Conservation (phyloP, 2,329 filamentous ascomycete genomes). For the Metarhizium rileyi region DNA sequence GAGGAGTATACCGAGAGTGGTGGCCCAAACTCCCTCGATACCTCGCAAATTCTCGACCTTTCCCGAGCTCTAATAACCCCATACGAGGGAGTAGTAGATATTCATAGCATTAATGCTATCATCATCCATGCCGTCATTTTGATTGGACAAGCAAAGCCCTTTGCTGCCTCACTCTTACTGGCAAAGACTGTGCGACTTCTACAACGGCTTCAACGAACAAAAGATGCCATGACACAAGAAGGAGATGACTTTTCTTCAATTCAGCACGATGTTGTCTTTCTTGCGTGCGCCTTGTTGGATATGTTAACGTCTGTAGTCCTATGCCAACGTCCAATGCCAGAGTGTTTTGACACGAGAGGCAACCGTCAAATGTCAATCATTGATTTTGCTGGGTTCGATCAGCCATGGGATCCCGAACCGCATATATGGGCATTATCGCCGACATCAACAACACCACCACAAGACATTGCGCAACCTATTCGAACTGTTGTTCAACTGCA, state of each 20-base stretch:
- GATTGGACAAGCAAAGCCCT: constrained; percentile 46
- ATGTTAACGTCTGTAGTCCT: constrained; percentile 3
- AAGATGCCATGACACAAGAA: constrained; percentile 2
- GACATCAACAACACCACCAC: not conserved
- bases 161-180: constrained; percentile 53
- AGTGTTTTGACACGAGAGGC: not conserved
- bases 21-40: not conserved
- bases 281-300: constrained; percentile 55
- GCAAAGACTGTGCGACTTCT: constrained; percentile 48
- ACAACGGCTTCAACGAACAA: constrained; percentile 17
- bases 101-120: constrained; percentile 28
- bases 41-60: constrained; percentile 35
- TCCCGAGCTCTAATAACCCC: constrained; percentile 39
- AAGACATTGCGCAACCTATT: constrained; percentile 4
- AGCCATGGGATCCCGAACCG: constrained; percentile 1
- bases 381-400: constrained; percentile 2
- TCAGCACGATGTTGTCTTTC: constrained; percentile 18
- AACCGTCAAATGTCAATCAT: not conserved
- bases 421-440: not conserved
- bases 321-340: not conserved
- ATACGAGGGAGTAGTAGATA: constrained; percentile 37
- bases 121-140: constrained; percentile 53
- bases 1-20: constrained; percentile 12
- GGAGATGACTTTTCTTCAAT: constrained; percentile 3
- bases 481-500: constrained; percentile 5